Evolutionary conservation across 2,329 filamentous ascomycete genomes (phyloP), one percentile per base, ranked within the genome.

Genomic region (Aschersonia sp.): DNA sequence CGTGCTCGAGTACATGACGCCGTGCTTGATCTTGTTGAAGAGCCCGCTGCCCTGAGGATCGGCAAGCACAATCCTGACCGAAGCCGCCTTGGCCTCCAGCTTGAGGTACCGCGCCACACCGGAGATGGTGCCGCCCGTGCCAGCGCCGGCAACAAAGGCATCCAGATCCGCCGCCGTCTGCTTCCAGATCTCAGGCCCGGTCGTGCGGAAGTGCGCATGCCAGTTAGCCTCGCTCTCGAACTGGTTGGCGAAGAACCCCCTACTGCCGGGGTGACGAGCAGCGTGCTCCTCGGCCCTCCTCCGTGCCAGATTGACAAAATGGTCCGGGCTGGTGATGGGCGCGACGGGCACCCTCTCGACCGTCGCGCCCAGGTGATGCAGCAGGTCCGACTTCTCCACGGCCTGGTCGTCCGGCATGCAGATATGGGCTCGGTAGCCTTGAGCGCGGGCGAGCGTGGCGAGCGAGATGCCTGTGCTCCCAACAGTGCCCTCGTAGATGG

Each of bases 381-480:
- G 79, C 41, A 98, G 77, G 57, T 91, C 83, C 4, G 85, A 87
- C 66, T 98, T 98, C 65, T 98, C 92, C 49, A 73, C 70, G 49
- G 84, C 80, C 70, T 94, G 85, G 68, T 98, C 92, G 61, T 87
- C 82, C 45, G 92, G 91, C 89, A 98, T 97, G 71, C 88, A 96
- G 55, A 98, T 97, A 65, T 97, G 86, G 32, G 89, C 89, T 54
- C 83, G 78, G 69, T 97, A 97, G 35, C 92, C 92, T 63, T 82
- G 78, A 29, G 92, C 89, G 55, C 89, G 78, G 45, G 88, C 89
- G 46, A 98, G 78, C 1, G 86, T 86, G 3, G 92, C 92, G 7
- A 98, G 74, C 12, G 89, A 96, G 57, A 98, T 97, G 29, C 92
- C 92, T 0, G 92, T 98, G 61, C 87, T 94, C 51, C 92, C 92